Conservation (phyloP, 352 stramenopile genomes). For the Thalassiosira hispida region DNA sequence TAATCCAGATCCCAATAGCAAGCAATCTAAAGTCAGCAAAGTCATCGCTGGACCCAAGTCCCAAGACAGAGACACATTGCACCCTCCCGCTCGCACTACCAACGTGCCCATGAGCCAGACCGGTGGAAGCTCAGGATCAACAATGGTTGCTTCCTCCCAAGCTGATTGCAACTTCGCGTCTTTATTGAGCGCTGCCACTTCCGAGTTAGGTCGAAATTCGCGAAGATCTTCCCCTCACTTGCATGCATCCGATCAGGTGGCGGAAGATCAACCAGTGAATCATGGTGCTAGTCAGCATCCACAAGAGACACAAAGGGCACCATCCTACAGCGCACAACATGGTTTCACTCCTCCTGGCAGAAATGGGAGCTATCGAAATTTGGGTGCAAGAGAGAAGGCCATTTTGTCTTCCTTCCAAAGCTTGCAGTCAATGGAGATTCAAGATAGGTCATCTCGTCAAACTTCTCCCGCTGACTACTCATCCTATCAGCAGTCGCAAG, state of each 20-base stretch:
- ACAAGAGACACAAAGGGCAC: slow-evolving; percentile 10
- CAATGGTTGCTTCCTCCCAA: slow-evolving; percentile 1
- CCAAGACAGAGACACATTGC: not conserved
- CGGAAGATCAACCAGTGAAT: not conserved
- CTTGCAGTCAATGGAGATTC: slow-evolving; percentile 10
- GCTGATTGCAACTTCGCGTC: slow-evolving; percentile 28
- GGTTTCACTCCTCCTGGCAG: slow-evolving; percentile 1
- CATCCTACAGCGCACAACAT: slow-evolving; percentile 16
- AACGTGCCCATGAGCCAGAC: not conserved
- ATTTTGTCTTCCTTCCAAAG: slow-evolving; percentile 37
- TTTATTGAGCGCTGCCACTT: slow-evolving; percentile 34
- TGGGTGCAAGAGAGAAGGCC: slow-evolving; percentile 26
- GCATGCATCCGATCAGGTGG: slow-evolving; percentile 15
- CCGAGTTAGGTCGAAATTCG: slow-evolving; percentile 11
- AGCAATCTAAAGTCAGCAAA: not conserved
- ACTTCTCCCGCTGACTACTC: not conserved
- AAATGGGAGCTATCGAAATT: slow-evolving; percentile 6
- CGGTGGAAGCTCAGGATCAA: slow-evolving; percentile 3
- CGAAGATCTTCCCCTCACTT: not conserved
- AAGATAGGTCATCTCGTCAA: slow-evolving; percentile 3
- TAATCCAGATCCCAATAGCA: slow-evolving; percentile 7
- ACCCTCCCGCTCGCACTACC: not conserved
- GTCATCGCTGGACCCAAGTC: not conserved
- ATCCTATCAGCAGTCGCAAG: slow-evolving; percentile 3
- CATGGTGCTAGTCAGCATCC: not conserved